A percentile compares a stretch with the other conserved stretches of the same genome.
Conservation (phyloP, 1,139 yeast genomes). For the Blastobotrys malaysiensis region DNA sequence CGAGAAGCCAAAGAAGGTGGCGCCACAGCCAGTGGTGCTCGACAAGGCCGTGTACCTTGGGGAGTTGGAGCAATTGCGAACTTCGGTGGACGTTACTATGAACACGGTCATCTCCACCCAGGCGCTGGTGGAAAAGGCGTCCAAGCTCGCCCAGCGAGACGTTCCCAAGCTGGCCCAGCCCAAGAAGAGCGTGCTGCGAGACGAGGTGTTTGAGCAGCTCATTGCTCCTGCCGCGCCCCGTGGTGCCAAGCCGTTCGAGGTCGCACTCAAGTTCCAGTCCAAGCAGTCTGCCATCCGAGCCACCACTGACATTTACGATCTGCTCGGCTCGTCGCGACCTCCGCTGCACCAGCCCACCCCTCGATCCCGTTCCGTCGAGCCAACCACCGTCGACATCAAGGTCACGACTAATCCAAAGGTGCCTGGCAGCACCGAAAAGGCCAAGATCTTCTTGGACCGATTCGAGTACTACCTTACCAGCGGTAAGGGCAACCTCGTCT, state of each 20-base stretch:
- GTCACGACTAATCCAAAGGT: conserved; percentile 46
- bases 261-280: conserved; percentile 49
- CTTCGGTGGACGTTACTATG: conserved; percentile 31
- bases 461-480: conserved; percentile 26
- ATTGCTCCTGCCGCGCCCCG: conserved; percentile 36
- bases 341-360: conserved; percentile 23
- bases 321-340: conserved; percentile 27
- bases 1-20: conserved; percentile 15
- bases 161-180: conserved; percentile 41
- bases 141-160: conserved; percentile 35
- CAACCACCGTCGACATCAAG: conserved; percentile 35
- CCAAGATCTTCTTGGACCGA: conserved; percentile 35
- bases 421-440: conserved; percentile 42
- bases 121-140: conserved; percentile 36
- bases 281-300: conserved; percentile 15
- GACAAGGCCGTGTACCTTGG: conserved; percentile 17
- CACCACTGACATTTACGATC: conserved; percentile 43
- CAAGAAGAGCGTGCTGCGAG: conserved; percentile 45
- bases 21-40: conserved; percentile 16
- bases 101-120: conserved; percentile 27
- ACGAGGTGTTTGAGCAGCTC: conserved; percentile 62
- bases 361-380: conserved; percentile 20
- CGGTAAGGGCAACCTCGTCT: conserved; percentile 25
- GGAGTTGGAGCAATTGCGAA: conserved; percentile 21
- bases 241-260: conserved; percentile 45